Evolutionary conservation across 106 monocot genomes (phyloP).

Genomic region (Dactylorhiza incarnata): DNA sequence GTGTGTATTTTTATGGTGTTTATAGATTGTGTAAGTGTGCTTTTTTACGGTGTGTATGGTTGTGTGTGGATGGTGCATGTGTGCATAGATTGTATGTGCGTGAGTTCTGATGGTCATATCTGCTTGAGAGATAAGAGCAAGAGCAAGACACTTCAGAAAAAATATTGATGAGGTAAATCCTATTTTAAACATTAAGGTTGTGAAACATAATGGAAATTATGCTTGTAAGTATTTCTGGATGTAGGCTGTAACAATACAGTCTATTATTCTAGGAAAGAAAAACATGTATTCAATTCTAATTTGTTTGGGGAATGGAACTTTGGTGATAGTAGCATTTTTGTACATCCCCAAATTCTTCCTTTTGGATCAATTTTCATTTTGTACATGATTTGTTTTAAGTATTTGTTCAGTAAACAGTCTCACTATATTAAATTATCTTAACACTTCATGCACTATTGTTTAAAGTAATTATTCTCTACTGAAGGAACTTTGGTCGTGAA

Average conservation of each 20-base stretch:
- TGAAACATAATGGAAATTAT: not conserved
- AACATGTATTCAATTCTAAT: not conserved
- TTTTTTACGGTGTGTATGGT: too few species aligned
- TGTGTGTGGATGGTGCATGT: too few species aligned
- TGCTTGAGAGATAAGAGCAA: slow-evolving; percentile 70
- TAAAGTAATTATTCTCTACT: too few species aligned
- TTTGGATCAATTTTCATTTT: not conserved
- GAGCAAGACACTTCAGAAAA: slow-evolving; percentile 70
- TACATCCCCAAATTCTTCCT: not conserved
- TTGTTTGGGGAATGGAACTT: not conserved
- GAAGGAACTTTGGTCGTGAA: too few species aligned
- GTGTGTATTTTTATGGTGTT: too few species aligned
- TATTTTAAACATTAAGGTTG: not conserved
- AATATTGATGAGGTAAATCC: slow-evolving; percentile 69
- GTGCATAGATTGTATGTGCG: too few species aligned
- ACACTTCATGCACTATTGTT: too few species aligned
- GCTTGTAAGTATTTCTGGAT: not conserved
- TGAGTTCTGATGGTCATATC: too few species aligned
- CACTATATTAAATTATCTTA: too few species aligned
- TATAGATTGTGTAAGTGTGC: too few species aligned
- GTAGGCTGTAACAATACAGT: not conserved
- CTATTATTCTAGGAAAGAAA: not conserved
- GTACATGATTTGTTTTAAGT: too few species aligned
- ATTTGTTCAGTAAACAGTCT: too few species aligned
- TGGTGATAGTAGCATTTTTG: not conserved